Evolutionary conservation across 2,329 filamentous ascomycete genomes (phyloP), one percentile per base, ranked within the genome.

Genomic region (Sporothrix brunneoviolacea): DNA sequence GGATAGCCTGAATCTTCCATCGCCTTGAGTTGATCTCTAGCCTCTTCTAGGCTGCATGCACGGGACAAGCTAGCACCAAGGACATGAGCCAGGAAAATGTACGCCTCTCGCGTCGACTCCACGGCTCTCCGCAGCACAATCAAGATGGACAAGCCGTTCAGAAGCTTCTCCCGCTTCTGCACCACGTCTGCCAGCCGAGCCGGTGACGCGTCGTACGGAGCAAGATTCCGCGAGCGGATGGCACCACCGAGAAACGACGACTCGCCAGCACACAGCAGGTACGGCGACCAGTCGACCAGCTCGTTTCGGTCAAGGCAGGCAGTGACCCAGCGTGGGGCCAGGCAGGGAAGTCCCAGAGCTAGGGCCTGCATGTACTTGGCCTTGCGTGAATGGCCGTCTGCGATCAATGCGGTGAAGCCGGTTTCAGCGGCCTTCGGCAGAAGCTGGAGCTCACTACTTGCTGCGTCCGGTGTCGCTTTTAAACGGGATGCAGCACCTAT

Each of bases 291-390:
- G 46, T 86, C 79, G 0, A 94, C 68, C 0, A 91, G 67, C 8
- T 68, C 63, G 6, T 74, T 71, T 28, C 79, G 79, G 1, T 73
- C 66, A 3, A 91, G 65, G 55, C 88, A 95, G 44, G 86, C 78
- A 22, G 79, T 75, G 42, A 95, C 72, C 91, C 93, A 98, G 49
- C 84, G 83, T 6, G 82, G 78, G 6, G 88, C 85, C 2, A 98
- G 73, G 60, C 91, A 95, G 0, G 93, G 93, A 0, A 98, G 69
- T 1, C 88, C 89, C 1, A 98, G 77, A 0, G 93, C 91, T 2
- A 98, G 77, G 0, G 93, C 93, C 68, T 97, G 91, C 75, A 97
- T 87, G 65, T 93, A 96, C 64, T 97, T 98, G 44, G 83, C 80
- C 55, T 89, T 90, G 41, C 91, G 82, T 7, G 87, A 93, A 64